Conservation (phyloP, 1,284 basidiomycete species). For the Boletus semigastroideus region DNA sequence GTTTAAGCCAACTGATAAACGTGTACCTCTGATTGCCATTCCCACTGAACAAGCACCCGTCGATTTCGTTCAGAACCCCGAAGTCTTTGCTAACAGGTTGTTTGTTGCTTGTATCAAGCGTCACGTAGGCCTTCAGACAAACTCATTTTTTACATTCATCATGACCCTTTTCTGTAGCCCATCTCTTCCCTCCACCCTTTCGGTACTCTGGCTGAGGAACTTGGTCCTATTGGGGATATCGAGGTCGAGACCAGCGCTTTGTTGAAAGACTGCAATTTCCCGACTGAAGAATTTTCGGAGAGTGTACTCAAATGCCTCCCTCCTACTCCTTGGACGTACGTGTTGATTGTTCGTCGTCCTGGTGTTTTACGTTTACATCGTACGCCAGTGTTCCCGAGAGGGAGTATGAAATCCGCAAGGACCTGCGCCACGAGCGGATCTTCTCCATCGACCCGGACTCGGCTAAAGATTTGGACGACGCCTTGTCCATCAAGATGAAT, state of each 20-base stretch:
- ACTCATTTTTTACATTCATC: neutral
- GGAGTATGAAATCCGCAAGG: conserved; percentile 84
- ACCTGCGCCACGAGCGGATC: conserved; percentile 80
- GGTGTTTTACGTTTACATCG: conserved; percentile 9
- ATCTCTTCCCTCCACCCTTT: conserved; percentile 98
- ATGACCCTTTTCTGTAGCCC: conserved; percentile 47
- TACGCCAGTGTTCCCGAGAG: conserved; percentile 80
- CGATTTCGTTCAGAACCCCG: conserved; percentile 95
- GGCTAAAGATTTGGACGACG: conserved; percentile 94
- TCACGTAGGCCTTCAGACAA: conserved; percentile 53
- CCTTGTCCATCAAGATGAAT: conserved; percentile 83
- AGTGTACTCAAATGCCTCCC: conserved; percentile 96
- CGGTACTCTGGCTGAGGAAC: conserved; percentile 96
- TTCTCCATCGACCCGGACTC: conserved; percentile 93
- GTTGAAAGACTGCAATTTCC: conserved; percentile 98
- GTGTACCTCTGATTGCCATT: conserved; percentile 97
- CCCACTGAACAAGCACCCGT: conserved; percentile 98
- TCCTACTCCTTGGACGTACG: conserved; percentile 89
- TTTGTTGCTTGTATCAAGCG: conserved; percentile 99
- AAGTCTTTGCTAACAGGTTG: conserved; percentile 85
- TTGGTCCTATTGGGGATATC: conserved; percentile 97
- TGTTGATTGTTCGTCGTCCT: conserved; percentile 19
- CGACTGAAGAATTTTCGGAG: conserved; percentile 89
- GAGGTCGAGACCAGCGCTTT: conserved; percentile 98
- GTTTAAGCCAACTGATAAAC: conserved; percentile 99